Evolutionary conservation across 495 filamentous ascomycete species (phyloP), one percentile per base, ranked within the genome.

Genomic region (Xylaria palmicola): DNA sequence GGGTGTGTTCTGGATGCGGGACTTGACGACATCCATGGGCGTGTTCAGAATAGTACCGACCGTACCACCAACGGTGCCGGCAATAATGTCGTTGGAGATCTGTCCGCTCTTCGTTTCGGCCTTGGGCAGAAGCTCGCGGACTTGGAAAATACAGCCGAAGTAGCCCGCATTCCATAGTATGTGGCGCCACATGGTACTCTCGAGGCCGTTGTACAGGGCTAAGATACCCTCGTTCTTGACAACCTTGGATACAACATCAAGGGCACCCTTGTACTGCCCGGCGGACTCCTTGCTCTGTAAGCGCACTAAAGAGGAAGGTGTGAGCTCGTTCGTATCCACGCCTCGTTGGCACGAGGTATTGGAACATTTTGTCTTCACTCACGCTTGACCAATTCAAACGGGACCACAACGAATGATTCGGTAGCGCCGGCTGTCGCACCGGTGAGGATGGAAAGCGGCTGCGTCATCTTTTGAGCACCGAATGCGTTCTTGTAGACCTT

Each of bases 81-180:
- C 90, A 60, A 97, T 79, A 56, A 98, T 74, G 66, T 98, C 92
- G 68, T 97, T 97, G 40, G 81, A 70, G 65, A 93, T 90, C 74
- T 96, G 87, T 61, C 86, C 82, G 54, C 77, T 79, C 83, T 97
- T 97, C 75, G 88, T 89, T 57, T 88, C 84, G 4, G 85, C 81
- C 69, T 86, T 83, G 37, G 94, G 94, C 22, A 98, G 72, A 65
- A 96, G 79, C 45, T 84, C 82, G 68, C 91, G 90, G 57, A 97
- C 90, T 77, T 98, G 94, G 84, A 92, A 93, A 76, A 98, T 98
- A 77, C 91, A 92, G 67, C 94, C 94, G 74, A 98, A 98, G 81
- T 98, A 98, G 45, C 94, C 94, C 7, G 90, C 83, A 75, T 98
- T 98, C 94, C 94, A 98, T 59, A 97, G 82, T 55, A 97, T 85